These are phyloP conservation scores for Pythium periplocum DNA, from an alignment of 352 stramenopile genomes.

Conservation along the genomic window DNA sequence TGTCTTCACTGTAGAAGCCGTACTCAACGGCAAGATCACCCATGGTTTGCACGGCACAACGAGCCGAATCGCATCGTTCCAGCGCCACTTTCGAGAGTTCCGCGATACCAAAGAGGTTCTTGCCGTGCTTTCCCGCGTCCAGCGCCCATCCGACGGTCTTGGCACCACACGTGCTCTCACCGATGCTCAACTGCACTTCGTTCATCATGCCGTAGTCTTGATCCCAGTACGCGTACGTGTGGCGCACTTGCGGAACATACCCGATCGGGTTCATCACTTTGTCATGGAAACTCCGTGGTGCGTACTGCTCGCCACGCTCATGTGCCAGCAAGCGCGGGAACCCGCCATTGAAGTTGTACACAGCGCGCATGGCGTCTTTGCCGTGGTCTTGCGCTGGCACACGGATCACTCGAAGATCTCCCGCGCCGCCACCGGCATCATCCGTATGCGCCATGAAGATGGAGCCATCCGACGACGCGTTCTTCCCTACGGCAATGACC, in stretches of 20 bases:
- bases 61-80: slow-evolving; percentile 81
- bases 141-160: slow-evolving; percentile 73
- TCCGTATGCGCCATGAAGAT: slow-evolving; percentile 89
- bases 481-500: slow-evolving; percentile 77
- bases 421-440: slow-evolving; percentile 65
- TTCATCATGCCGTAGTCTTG: slow-evolving; percentile 95
- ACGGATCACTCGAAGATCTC: slow-evolving; percentile 88
- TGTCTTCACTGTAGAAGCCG: slow-evolving; percentile 93
- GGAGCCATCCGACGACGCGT: slow-evolving; percentile 74
- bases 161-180: slow-evolving; percentile 90
- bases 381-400: slow-evolving; percentile 81
- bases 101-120: slow-evolving; percentile 88
- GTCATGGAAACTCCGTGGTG: slow-evolving; percentile 13
- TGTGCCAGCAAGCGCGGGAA: slow-evolving; percentile 69
- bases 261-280: slow-evolving; percentile 60
- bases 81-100: slow-evolving; percentile 90
- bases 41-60: slow-evolving; percentile 87
- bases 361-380: slow-evolving; percentile 27
- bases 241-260: slow-evolving; percentile 84
- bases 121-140: slow-evolving; percentile 45
- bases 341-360: slow-evolving; percentile 69
- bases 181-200: slow-evolving; percentile 91
- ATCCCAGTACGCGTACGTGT: slow-evolving; percentile 93
- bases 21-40: slow-evolving; percentile 87
- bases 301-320: slow-evolving; percentile 71